Conservation (phyloP, 2,329 filamentous ascomycete species). For the Waltergamsia citrina region DNA sequence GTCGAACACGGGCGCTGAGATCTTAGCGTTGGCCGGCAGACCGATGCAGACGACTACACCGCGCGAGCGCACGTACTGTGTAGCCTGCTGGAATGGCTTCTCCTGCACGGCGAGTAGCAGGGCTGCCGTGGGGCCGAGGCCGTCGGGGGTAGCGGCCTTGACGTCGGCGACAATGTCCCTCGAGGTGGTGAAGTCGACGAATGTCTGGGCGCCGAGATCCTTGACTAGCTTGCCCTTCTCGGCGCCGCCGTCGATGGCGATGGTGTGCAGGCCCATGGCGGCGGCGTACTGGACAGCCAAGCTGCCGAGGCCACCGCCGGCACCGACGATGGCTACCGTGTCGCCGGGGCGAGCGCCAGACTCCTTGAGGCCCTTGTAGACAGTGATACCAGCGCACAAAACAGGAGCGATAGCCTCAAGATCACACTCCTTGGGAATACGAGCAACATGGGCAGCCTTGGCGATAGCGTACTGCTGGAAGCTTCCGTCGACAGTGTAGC, state of each 20-base stretch:
- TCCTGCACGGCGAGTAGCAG: conserved; percentile 79
- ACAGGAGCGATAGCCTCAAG: conserved; percentile 74
- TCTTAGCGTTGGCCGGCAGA: conserved; percentile 68
- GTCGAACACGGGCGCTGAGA: conserved; percentile 81
- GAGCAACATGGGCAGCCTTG: conserved; percentile 77
- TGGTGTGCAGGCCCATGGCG: conserved; percentile 75
- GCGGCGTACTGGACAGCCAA: conserved; percentile 80
- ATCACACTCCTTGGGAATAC: conserved; percentile 66
- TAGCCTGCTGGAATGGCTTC: conserved; percentile 92
- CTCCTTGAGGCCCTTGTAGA: conserved; percentile 89
- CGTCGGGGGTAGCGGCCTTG: conserved; percentile 69
- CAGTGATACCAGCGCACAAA: conserved; percentile 77
- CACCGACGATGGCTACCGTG: conserved; percentile 75
- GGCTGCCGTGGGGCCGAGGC: conserved; percentile 78
- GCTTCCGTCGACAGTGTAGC: conserved; percentile 85
- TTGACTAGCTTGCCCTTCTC: conserved; percentile 69
- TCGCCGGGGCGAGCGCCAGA: conserved; percentile 66
- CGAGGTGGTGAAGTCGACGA: conserved; percentile 70
- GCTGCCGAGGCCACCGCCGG: conserved; percentile 72
- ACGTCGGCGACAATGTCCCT: conserved; percentile 78
- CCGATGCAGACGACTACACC: conserved; percentile 85
- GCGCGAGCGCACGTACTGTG: conserved; percentile 74
- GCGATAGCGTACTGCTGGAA: conserved; percentile 91
- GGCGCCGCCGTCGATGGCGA: conserved; percentile 75
- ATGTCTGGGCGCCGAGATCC: conserved; percentile 60